phyloP scores from a whole-genome alignment of 2,329 filamentous ascomycete genomes.

The Colletotrichum musae region DNA sequence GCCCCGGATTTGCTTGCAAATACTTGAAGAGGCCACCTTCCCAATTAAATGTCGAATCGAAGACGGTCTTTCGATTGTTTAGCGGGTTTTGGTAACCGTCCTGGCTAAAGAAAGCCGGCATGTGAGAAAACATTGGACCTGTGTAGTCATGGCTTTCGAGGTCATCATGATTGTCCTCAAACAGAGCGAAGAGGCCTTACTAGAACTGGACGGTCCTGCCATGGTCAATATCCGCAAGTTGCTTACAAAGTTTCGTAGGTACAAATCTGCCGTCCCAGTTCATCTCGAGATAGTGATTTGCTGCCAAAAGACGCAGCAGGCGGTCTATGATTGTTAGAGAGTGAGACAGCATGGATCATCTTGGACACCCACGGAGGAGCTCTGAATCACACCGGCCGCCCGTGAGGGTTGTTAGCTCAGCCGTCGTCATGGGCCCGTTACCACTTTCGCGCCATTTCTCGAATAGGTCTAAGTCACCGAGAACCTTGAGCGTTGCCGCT shows the following conservation, averaged over 20 bases:
- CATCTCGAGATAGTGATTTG: constrained; percentile 13
- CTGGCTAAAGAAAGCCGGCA: constrained; percentile 7
- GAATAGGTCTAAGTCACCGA: not conserved
- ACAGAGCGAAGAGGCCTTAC: not conserved
- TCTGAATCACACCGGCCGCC: not conserved
- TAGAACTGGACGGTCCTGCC: not conserved
- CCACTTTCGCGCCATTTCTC: constrained; percentile 4
- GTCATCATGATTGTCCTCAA: no score
- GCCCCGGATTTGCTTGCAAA: not conserved
- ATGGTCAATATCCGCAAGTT: constrained; percentile 1
- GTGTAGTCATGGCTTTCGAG: not conserved
- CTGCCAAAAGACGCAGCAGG: constrained; percentile 10
- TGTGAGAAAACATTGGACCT: not conserved
- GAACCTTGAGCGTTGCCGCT: not conserved
- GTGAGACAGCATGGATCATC: no score
- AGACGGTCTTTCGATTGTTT: not conserved
- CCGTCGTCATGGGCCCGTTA: not conserved
- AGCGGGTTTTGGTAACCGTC: constrained; percentile 5
- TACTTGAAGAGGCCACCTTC: constrained; percentile 16
- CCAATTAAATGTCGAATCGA: constrained; percentile 2
- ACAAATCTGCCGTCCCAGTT: not conserved
- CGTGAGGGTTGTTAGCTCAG: not conserved
- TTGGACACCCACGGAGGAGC: constrained; percentile 14
- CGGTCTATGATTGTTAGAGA: not conserved
- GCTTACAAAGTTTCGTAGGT: not conserved